These are phyloP conservation scores for Arthrobotrys conoides DNA, from an alignment of 2,329 filamentous ascomycete genomes.

Conservation along the genomic window DNA sequence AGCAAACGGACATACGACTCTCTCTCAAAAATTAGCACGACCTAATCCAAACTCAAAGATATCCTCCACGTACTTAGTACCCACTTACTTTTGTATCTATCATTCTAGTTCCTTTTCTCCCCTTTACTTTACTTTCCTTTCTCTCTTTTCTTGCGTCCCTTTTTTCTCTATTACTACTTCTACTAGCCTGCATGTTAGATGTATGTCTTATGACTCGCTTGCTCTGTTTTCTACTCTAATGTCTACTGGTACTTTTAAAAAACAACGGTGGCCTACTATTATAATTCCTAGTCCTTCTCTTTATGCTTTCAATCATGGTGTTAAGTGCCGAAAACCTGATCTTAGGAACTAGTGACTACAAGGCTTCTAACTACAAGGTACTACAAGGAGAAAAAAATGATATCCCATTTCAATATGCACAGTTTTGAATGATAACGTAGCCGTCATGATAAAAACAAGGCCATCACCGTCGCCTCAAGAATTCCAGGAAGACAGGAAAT, in stretches of 20 bases:
- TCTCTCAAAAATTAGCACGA: conserved; percentile 3
- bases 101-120: background rate
- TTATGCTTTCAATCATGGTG: too few species aligned
- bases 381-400: background rate
- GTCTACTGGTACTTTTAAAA: conserved; percentile 14
- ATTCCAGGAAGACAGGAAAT: background rate
- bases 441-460: background rate
- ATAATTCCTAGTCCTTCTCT: background rate
- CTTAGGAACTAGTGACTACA: too few species aligned
- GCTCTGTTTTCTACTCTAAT: conserved; percentile 12
- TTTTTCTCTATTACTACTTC: conserved; percentile 20
- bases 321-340: too few species aligned
- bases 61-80: conserved; percentile 27
- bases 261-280: background rate
- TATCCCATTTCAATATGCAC: conserved; percentile 25
- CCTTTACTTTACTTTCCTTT: background rate
- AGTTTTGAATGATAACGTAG: conserved; percentile 21
- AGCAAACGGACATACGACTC: background rate
- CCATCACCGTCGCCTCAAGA: background rate
- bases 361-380: too few species aligned
- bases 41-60: conserved; percentile 8
- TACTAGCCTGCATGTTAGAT: conserved; percentile 55
- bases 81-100: background rate
- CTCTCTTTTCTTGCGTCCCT: conserved; percentile 1
- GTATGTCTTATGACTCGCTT: conserved; percentile 24